Evolutionary conservation across 441 rosid species (phyloP).

Genomic region (Eutrema salsugineum): DNA sequence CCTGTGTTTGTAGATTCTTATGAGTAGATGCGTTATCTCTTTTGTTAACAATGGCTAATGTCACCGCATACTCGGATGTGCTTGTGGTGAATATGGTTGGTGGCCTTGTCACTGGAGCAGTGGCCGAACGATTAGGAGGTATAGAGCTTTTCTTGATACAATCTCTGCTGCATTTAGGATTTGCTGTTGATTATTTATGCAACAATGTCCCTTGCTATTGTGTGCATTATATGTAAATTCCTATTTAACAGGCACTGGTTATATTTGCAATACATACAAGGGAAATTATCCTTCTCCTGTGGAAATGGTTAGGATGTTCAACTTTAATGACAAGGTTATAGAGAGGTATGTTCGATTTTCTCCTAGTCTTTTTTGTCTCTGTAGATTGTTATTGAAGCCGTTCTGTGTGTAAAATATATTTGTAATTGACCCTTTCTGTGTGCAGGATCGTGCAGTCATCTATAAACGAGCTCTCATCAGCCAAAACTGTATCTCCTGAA

Average conservation of each 20-base stretch:
- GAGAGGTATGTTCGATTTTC: conserved; percentile 50
- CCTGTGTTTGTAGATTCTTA: conserved; percentile 52
- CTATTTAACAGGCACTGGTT: conserved; percentile 60
- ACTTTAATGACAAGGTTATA: conserved; percentile 61
- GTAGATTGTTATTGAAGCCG: too few relatives aligned
- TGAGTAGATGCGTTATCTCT: conserved; percentile 80
- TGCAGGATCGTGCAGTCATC: conserved; percentile 67
- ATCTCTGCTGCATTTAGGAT: not conserved
- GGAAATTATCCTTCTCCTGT: conserved; percentile 53
- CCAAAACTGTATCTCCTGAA: conserved; percentile 33
- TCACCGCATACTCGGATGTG: conserved; percentile 64
- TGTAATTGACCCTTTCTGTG: not conserved
- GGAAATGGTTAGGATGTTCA: conserved; percentile 87
- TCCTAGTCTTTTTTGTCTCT: not conserved
- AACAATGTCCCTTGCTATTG: not conserved
- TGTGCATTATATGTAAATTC: not conserved
- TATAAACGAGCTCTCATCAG: conserved; percentile 49
- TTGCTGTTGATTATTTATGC: conserved; percentile 6
- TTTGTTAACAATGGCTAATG: conserved; percentile 82
- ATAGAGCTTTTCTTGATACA: not conserved
- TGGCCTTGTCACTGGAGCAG: conserved; percentile 91
- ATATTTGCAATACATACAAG: conserved; percentile 61
- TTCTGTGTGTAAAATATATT: too few relatives aligned
- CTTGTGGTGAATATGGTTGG: conserved; percentile 89
- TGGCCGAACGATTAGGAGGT: conserved; percentile 95